Percentiles rank a stretch among this genome's conserved stretches.
Evolutionary conservation across 805 yeast species (phyloP).

Genomic region (Schwanniomyces pseudopolymorphus): DNA sequence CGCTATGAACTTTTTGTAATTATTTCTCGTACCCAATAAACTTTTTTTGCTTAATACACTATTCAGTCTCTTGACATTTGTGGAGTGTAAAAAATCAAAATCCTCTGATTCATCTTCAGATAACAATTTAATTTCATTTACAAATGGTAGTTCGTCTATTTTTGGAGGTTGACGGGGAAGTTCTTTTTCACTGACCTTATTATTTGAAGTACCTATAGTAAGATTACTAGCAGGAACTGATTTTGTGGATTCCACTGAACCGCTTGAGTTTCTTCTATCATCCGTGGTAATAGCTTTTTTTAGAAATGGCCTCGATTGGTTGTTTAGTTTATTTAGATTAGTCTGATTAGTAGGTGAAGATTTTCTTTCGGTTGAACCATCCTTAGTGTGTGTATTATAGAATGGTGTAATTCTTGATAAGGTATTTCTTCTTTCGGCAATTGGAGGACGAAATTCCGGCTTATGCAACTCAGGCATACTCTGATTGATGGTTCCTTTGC

Average conservation of each 20-base stretch:
- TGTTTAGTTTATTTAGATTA: neutral
- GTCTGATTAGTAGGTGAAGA: neutral
- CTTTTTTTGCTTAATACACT: slow-evolving; percentile 33
- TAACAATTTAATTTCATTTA: slow-evolving; percentile 31
- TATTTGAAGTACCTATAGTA: slow-evolving; percentile 1
- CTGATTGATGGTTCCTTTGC: neutral
- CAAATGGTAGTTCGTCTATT: slow-evolving; percentile 35
- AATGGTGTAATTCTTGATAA: slow-evolving; percentile 24
- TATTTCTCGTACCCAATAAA: slow-evolving; percentile 39
- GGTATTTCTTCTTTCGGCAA: slow-evolving; percentile 15
- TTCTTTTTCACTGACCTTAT: slow-evolving; percentile 6
- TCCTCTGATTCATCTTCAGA: slow-evolving; percentile 10
- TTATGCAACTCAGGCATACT: neutral
- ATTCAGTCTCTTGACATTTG: slow-evolving; percentile 21
- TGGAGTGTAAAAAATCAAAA: neutral
- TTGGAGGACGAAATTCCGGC: slow-evolving; percentile 10
- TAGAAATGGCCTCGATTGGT: neutral
- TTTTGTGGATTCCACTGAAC: neutral
- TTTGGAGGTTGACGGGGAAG: slow-evolving; percentile 19
- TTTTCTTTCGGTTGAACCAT: slow-evolving; percentile 3
- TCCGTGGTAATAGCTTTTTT: neutral
- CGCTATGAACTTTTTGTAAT: slow-evolving; percentile 38
- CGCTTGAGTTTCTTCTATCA: slow-evolving; percentile 5
- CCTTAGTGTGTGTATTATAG: slow-evolving; percentile 4
- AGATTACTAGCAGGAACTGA: neutral